Evolutionary conservation across 2,329 filamentous ascomycete genomes (phyloP).

Genomic region (Fusarium avenaceum): DNA sequence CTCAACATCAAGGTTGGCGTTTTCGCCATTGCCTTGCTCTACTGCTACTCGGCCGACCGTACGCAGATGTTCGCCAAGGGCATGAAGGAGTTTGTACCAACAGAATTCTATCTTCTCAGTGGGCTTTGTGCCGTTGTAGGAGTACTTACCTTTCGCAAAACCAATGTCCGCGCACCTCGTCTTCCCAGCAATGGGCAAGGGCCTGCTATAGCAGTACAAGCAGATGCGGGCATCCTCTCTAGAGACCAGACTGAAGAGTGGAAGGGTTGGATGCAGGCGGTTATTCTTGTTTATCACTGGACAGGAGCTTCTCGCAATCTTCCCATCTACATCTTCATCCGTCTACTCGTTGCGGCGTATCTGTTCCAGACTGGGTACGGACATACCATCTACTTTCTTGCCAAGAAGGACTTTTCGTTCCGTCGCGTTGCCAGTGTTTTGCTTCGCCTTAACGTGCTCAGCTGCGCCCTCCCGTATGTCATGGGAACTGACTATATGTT

Average conservation of each 20-base stretch:
- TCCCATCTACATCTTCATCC: constrained; percentile 67
- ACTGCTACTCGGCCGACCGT: constrained; percentile 49
- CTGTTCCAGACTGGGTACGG: constrained; percentile 74
- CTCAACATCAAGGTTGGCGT: constrained; percentile 47
- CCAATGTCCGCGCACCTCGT: constrained; percentile 29
- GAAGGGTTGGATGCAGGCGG: constrained; percentile 75
- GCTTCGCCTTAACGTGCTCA: constrained; percentile 70
- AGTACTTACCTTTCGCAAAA: constrained; percentile 38
- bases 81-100: constrained; percentile 41
- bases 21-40: constrained; percentile 47
- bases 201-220: constrained; percentile 26
- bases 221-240: constrained; percentile 47
- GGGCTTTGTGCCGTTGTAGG: constrained; percentile 24
- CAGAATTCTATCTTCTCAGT: constrained; percentile 38
- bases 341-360: constrained; percentile 68
- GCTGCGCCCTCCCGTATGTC: constrained; percentile 65
- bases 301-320: constrained; percentile 62
- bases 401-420: constrained; percentile 68
- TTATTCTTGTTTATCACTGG: constrained; percentile 68
- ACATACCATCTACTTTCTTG: constrained; percentile 70
- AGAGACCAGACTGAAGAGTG: constrained; percentile 73
- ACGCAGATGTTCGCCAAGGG: constrained; percentile 50
- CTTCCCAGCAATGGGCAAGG: constrained; percentile 12
- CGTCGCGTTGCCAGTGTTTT: constrained; percentile 66
- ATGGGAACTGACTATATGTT: constrained; percentile 65